Conservation (phyloP, 2,329 filamentous ascomycete species). For the Stagonosporopsis cucurbitacearum region DNA sequence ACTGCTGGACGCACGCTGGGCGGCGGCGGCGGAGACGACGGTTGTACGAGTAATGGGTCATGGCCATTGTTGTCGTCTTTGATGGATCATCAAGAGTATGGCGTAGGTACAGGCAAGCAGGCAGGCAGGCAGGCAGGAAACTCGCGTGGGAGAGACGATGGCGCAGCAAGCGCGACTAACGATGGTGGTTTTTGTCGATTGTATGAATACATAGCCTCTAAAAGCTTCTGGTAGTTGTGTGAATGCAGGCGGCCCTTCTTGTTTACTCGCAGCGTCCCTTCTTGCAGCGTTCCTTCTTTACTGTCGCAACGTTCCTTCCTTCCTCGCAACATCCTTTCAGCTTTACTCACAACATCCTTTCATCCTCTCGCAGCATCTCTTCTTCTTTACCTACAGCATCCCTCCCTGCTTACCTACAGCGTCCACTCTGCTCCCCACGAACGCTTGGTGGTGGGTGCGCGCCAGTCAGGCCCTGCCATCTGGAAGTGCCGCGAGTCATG, state of each 20-base stretch:
- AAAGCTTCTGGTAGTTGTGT: conserved; percentile 34
- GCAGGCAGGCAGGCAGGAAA: conserved; percentile 8
- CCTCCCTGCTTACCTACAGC: conserved; percentile 13
- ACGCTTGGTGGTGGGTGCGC: too few species aligned
- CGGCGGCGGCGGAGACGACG: conserved; percentile 18
- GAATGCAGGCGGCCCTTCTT: conserved; percentile 35
- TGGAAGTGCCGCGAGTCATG: conserved; percentile 12
- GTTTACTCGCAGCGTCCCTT: neutral
- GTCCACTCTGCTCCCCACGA: too few species aligned
- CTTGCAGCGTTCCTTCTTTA: too few species aligned
- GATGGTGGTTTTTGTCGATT: conserved; percentile 43
- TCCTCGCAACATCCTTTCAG: too few species aligned
- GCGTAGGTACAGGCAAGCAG: conserved; percentile 3
- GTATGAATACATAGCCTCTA: conserved; percentile 48
- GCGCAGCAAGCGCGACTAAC: conserved; percentile 25
- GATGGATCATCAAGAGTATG: conserved; percentile 2
- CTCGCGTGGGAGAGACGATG: conserved; percentile 13
- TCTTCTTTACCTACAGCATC: too few species aligned
- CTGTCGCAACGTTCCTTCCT: too few species aligned
- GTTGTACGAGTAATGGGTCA: conserved; percentile 42
- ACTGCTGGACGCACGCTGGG: conserved; percentile 5
- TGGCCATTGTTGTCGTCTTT: conserved; percentile 25
- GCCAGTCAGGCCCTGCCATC: too few species aligned
- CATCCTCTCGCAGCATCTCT: too few species aligned
- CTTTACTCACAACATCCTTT: too few species aligned